Percentiles rank a stretch among this genome's conserved stretches.
phyloP scores from a whole-genome alignment of 73 alveolate species.

The Paramecium caudatum region DNA sequence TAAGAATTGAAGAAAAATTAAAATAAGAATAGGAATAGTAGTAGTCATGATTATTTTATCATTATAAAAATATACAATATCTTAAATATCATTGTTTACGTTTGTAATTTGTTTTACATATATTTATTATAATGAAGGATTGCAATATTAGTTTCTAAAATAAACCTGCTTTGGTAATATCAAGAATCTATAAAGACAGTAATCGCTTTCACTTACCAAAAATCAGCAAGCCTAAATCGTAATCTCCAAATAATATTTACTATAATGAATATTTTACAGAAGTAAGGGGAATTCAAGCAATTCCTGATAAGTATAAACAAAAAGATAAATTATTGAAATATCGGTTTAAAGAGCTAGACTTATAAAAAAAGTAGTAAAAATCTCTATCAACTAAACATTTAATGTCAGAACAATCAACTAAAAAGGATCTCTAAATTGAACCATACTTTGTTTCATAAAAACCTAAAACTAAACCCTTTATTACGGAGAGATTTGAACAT shows the following conservation, averaged over 20 bases:
- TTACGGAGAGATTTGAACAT: neutral
- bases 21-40: constrained; percentile 16
- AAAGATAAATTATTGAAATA: neutral
- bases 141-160: constrained; percentile 36
- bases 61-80: constrained; percentile 24
- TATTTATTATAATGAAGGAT: constrained; percentile 24
- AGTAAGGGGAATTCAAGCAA: constrained; percentile 37
- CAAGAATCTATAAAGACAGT: neutral
- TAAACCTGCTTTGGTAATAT: constrained; percentile 40
- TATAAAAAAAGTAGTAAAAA: neutral
- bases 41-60: constrained; percentile 1
- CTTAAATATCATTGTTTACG: too few relatives aligned
- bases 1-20: neutral
- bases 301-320: constrained; percentile 16
- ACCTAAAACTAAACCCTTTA: neutral
- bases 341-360: neutral
- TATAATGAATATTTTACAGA: constrained; percentile 48
- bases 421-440: constrained; percentile 4
- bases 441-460: constrained; percentile 29
- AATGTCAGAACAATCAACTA: neutral
- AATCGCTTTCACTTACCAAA: constrained; percentile 51
- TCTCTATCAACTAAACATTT: constrained; percentile 45
- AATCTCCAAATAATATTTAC: constrained; percentile 49
- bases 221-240: constrained; percentile 1
- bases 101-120: too few relatives aligned